Evolutionary conservation across 2,329 filamentous ascomycete genomes (phyloP).

Genomic region (Thelonectria blattea): DNA sequence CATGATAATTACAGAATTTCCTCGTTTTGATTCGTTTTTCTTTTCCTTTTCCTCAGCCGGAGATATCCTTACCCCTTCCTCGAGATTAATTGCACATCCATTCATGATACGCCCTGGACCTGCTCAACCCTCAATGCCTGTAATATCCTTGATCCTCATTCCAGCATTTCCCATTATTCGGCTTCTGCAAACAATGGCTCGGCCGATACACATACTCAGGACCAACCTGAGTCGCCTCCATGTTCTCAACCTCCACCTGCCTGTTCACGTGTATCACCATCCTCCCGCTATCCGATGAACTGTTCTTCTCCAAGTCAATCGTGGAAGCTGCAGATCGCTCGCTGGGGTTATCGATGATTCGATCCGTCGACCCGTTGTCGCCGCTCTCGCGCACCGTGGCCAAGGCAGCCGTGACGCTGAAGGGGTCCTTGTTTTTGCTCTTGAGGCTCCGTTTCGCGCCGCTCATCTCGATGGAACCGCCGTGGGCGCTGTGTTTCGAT

Average conservation of each 20-base stretch:
- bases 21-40: too few relatives aligned
- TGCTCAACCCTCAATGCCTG: background rate
- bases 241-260: slow-evolving; percentile 15
- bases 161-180: slow-evolving; percentile 9
- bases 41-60: too few relatives aligned
- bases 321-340: slow-evolving; percentile 4
- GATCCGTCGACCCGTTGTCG: slow-evolving; percentile 15
- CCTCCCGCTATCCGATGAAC: background rate
- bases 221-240: background rate
- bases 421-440: slow-evolving; percentile 21
- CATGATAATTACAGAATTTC: too few relatives aligned
- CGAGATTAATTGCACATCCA: too few relatives aligned
- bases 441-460: slow-evolving; percentile 9
- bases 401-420: slow-evolving; percentile 22
- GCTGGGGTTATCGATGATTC: slow-evolving; percentile 6
- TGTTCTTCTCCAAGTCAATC: slow-evolving; percentile 14
- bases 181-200: background rate
- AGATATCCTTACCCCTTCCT: too few relatives aligned
- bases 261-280: slow-evolving; percentile 24
- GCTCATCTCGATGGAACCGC: slow-evolving; percentile 14
- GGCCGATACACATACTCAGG: background rate
- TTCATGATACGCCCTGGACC: too few relatives aligned
- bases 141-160: background rate
- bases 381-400: slow-evolving; percentile 17
- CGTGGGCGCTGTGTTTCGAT: slow-evolving; percentile 16